Base-by-base conservation (phyloP, 2,329 filamentous ascomycete species). In the Trichoderma atroviride region DNA sequence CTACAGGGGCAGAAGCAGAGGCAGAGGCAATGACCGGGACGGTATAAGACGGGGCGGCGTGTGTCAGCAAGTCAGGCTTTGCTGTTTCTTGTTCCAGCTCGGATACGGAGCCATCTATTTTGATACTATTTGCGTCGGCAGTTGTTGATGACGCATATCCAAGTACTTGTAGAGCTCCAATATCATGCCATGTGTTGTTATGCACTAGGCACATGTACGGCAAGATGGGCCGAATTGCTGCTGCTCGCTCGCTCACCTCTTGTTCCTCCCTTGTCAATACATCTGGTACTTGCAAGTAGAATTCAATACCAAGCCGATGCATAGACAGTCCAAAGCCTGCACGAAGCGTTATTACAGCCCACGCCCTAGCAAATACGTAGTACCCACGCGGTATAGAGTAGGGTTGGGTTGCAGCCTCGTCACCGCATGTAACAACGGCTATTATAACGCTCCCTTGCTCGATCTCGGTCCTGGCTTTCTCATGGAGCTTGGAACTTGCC, bases 371-470 rank as follows among this genome's bases (percentile, higher is more conserved):
- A 43, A 60, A 37, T 16, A 43, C 7, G 5, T 2, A n/a, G 40
- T 43, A 43, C 19, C 33, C 53, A 33, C 31, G n/a, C 57, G 29
- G 22, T 14, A 60, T n/a, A 35, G 33, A 13, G 33, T 35, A 35
- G 33, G 33, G 33, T 35, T 35, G 33, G 55, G 55, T 58, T 37
- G 59, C 59, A 50, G 37, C 59, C 59, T 61, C 59, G 59, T 50
- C 59, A 50, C 59, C 7, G 22, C 29, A 50, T 43, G 58, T 47
- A 27, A 61, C 58, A 47, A 19, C 31, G 43, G n/a, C 43, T 29
- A 52, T 5, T 29, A 52, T 5, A 19, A 62, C 59, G n/a, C 40
- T n/a, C 31, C 35, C 56, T 58, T 40, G 22, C 43, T 62, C 43
- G 27, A 63, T 53, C 60, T 63, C 27, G 33, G 22, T 37, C 47